Evolutionary conservation across 1,284 basidiomycete genomes (phyloP).

Genomic region (Cryptococcus floricola): DNA sequence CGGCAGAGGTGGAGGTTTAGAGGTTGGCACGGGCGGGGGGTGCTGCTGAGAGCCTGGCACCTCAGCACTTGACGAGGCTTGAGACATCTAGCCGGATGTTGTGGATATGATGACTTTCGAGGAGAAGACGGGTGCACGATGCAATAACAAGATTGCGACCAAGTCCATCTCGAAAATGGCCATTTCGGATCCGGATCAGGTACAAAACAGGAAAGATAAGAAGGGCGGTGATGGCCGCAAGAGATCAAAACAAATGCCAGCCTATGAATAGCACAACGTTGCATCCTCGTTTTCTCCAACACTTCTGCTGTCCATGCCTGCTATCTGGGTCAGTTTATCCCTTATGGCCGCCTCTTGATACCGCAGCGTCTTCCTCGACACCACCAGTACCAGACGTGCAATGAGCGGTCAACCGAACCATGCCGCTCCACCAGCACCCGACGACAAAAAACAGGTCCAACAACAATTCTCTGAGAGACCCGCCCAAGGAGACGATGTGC

Average conservation of each 20-base stretch:
- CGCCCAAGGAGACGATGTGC: not conserved
- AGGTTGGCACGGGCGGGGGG: not conserved
- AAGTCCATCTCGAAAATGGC: no score
- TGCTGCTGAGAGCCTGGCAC: not conserved
- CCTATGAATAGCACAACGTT: not conserved
- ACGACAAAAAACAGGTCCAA: not conserved
- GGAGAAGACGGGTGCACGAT: no score
- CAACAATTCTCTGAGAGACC: not conserved
- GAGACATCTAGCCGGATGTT: no score
- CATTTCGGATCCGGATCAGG: constrained; percentile 1
- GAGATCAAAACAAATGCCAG: not conserved
- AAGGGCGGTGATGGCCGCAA: not conserved
- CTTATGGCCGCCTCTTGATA: no score
- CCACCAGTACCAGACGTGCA: not conserved
- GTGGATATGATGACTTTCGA: no score
- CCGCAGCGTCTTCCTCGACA: no score
- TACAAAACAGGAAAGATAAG: not conserved
- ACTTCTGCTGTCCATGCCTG: no score
- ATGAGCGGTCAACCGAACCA: not conserved
- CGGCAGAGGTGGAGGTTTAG: not conserved
- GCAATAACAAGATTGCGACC: no score
- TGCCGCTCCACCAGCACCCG: not conserved
- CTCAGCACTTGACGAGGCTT: no score
- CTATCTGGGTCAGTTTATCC: no score
- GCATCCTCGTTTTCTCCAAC: no score